Percentiles rank a stretch among this genome's conserved stretches.
These are phyloP conservation scores for Apiotrichum porosum DNA, from an alignment of 1,284 basidiomycete species.

Conservation along the genomic window DNA sequence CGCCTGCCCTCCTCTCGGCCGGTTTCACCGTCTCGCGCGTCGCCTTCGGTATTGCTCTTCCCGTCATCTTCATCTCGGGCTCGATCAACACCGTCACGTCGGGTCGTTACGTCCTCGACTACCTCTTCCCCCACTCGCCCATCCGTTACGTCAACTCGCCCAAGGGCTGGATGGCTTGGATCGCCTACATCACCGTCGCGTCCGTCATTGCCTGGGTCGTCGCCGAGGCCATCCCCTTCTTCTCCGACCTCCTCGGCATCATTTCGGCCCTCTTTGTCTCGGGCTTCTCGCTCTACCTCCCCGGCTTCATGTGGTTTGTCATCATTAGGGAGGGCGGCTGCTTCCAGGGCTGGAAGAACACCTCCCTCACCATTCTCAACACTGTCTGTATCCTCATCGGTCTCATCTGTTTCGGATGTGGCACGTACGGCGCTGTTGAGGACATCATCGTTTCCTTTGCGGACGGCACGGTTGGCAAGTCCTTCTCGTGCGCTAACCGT, in stretches of 20 bases:
- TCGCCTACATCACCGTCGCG: constrained; percentile 25
- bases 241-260: constrained; percentile 32
- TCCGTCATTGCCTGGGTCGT: constrained; percentile 10
- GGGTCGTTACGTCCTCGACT: constrained; percentile 13
- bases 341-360: constrained; percentile 14
- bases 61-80: constrained; percentile 19
- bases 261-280: constrained; percentile 25
- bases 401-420: constrained; percentile 8
- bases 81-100: constrained; percentile 11
- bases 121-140: constrained; percentile 4
- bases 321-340: constrained; percentile 12
- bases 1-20: constrained; percentile 12
- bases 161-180: constrained; percentile 52
- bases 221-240: constrained; percentile 36
- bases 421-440: constrained; percentile 7
- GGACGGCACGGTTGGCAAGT: constrained; percentile 4
- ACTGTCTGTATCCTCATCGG: constrained; percentile 9
- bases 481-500: constrained; percentile 7
- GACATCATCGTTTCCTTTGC: constrained; percentile 9
- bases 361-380: constrained; percentile 7
- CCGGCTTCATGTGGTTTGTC: constrained; percentile 17
- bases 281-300: constrained; percentile 15
- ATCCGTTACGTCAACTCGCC: constrained; percentile 35
- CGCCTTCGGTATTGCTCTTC: constrained; percentile 14
- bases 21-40: constrained; percentile 8